Evolutionary conservation across 2,329 filamentous ascomycete genomes (phyloP).

Genomic region (Trichoderma harzianum): DNA sequence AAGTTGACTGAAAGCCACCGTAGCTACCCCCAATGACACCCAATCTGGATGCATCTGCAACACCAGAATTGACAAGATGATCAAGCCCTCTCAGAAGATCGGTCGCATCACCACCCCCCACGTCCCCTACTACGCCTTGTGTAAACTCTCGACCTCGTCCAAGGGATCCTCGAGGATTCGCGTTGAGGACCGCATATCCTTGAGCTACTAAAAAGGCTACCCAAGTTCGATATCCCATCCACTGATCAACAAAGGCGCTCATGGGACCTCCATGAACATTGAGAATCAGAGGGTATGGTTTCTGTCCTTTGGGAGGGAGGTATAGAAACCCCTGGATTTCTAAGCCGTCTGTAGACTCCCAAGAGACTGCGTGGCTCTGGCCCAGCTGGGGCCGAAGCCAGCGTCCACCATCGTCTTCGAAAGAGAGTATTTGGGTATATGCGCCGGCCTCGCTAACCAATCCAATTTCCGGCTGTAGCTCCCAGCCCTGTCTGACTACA

Average conservation of each 20-base stretch:
- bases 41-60: too few relatives aligned
- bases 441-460: neutral
- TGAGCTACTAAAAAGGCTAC: slow-evolving; percentile 1
- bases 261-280: slow-evolving; percentile 4
- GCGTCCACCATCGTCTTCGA: neutral
- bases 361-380: neutral
- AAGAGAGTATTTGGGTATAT: neutral
- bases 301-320: neutral
- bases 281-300: slow-evolving; percentile 5
- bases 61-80: too few relatives aligned
- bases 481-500: too few relatives aligned
- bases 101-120: too few relatives aligned
- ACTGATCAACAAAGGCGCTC: neutral
- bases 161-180: slow-evolving; percentile 21
- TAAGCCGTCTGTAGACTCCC: neutral
- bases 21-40: too few relatives aligned
- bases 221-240: neutral
- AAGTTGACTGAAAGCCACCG: too few relatives aligned
- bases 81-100: too few relatives aligned
- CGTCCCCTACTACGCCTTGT: too few relatives aligned
- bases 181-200: slow-evolving; percentile 15
- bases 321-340: slow-evolving; percentile 3
- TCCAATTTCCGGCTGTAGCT: too few relatives aligned
- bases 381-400: neutral
- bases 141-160: too few relatives aligned